Conservation (phyloP, 75 land plant genomes). For the Gnetum montanum region DNA sequence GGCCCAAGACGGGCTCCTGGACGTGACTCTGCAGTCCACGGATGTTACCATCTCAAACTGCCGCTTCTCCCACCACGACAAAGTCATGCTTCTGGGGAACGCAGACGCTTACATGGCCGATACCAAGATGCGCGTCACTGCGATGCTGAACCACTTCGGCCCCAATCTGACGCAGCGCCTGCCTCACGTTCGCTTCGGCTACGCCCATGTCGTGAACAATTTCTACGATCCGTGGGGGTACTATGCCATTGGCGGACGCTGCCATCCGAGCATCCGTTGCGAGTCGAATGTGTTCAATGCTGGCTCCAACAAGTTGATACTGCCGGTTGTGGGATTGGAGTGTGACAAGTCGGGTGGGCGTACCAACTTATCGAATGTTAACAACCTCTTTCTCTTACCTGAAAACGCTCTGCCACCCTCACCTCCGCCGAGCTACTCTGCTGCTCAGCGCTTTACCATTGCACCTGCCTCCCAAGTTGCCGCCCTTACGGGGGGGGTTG, state of each 20-base stretch:
- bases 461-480: too few species aligned
- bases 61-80: constrained; percentile 18
- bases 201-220: constrained; percentile 41
- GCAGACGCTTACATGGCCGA: constrained; percentile 26
- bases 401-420: too few species aligned
- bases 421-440: too few species aligned
- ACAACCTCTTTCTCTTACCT: too few species aligned
- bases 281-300: constrained; percentile 32
- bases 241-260: constrained; percentile 37
- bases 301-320: too few species aligned
- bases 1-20: constrained; percentile 24
- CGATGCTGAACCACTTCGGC: constrained; percentile 32
- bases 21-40: constrained; percentile 25
- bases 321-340: too few species aligned
- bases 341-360: too few species aligned
- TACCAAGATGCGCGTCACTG: constrained; percentile 27
- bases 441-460: too few species aligned
- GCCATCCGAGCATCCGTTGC: constrained; percentile 19
- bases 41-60: constrained; percentile 33
- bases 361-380: too few species aligned
- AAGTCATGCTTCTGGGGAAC: constrained; percentile 35
- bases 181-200: constrained; percentile 27
- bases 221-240: constrained; percentile 39
- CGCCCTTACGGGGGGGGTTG: too few species aligned
- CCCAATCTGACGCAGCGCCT: constrained; percentile 29